Percentiles rank a stretch among this genome's conserved stretches.
Evolutionary conservation across 140 eudicot genomes (phyloP).

Genomic region (Flaveria floridana): DNA sequence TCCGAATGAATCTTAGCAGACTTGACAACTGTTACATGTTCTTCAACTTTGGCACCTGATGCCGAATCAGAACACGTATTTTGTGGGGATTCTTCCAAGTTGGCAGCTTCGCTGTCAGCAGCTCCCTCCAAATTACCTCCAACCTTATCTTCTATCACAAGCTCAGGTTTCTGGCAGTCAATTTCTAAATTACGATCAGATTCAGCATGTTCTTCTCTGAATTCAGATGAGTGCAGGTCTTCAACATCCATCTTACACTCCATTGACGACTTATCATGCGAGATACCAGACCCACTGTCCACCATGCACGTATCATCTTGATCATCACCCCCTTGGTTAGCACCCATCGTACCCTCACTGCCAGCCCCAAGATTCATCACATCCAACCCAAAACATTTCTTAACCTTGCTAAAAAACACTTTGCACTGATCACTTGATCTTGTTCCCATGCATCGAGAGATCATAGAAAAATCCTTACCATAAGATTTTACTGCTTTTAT

Average conservation of each 20-base stretch:
- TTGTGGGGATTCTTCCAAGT: constrained; percentile 20
- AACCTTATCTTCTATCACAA: constrained; percentile 21
- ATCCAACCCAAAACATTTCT: constrained; percentile 80
- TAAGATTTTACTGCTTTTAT: constrained; percentile 58
- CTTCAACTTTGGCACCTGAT: constrained; percentile 36
- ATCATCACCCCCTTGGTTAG: constrained; percentile 64
- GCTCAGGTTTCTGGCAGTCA: constrained; percentile 27
- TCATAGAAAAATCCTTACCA: constrained; percentile 73
- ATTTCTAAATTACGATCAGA: constrained; percentile 23
- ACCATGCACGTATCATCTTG: constrained; percentile 59
- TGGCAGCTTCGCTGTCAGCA: constrained; percentile 28
- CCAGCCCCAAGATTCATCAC: constrained; percentile 33
- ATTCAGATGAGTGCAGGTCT: constrained; percentile 41
- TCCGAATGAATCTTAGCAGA: constrained; percentile 18
- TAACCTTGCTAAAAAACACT: constrained; percentile 72
- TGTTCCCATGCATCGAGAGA: constrained; percentile 59
- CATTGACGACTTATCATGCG: constrained; percentile 43
- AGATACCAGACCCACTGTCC: constrained; percentile 52
- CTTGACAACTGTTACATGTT: constrained; percentile 13
- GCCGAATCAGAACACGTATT: constrained; percentile 28
- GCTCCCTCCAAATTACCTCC: constrained; percentile 28
- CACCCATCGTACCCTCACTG: constrained; percentile 39
- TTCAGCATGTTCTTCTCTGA: constrained; percentile 32
- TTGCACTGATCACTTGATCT: constrained; percentile 69
- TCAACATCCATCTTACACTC: constrained; percentile 51